Evolutionary conservation across 2,329 filamentous ascomycete species (phyloP), one percentile per base, ranked within the genome.

Genomic region (Endoconidiophora polonica): DNA sequence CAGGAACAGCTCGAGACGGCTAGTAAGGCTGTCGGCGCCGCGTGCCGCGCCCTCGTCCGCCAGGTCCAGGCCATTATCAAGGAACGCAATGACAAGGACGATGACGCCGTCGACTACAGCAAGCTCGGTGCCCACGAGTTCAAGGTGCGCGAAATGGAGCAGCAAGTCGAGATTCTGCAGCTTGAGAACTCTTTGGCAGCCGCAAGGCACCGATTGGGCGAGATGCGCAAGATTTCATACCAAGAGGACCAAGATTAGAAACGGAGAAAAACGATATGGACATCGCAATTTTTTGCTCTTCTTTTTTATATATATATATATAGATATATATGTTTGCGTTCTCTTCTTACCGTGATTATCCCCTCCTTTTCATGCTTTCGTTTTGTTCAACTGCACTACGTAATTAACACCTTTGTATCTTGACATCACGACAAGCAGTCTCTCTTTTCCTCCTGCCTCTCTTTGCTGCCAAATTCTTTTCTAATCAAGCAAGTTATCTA

Each of bases 71-170:
- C 73, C 58, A 90, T 98, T 68, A 96, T 98, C 65, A 82, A 84
- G 62, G 83, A 93, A 65, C 80, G 86, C 60, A 80, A 85, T 62
- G 74, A 76, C 57, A 86, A 86, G 55, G 83, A 83, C 41, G 86
- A 90, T 36, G 87, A 94, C 49, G 71, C 76, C 46, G 79, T 93
- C 20, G 91, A 98, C 64, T 98, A 96, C 66, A 72, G 75, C 41
- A 85, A 87, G 68, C 70, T 98, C 44, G 88, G 85, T 55, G 79
- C 83, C 29, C 90, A 95, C 66, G 91, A 98, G 68, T 96, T 98
- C 73, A 98, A 98, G 74, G 87, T 95, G 47, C 77, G 83, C 59
- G 88, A 98, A 69, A 98, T 98, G 91, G 91, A 98, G 69, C 91
- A 98, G 63, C 91, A 98, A 84, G 91, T 98, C 62, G 88, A 98